phyloP scores from a whole-genome alignment of 768 basidiomycete genomes.

The Amanita molliuscula region DNA sequence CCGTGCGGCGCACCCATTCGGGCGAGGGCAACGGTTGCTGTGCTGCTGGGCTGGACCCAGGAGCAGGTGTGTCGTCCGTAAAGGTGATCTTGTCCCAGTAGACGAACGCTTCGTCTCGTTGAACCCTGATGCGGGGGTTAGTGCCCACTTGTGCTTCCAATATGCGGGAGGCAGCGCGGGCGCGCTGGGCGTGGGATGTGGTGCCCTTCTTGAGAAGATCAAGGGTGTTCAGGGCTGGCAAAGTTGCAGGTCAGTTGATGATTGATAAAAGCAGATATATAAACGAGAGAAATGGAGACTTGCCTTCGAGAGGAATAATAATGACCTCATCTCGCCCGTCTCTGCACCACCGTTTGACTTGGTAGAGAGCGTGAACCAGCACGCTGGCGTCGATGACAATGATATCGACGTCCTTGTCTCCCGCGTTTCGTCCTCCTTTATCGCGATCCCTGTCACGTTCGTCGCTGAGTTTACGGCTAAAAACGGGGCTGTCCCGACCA shows the following conservation, averaged over 20 bases:
- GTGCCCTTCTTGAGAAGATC: slow-evolving; percentile 91
- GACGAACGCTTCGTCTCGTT: slow-evolving; percentile 74
- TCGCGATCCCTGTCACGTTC: slow-evolving; percentile 13
- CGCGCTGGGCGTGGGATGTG: slow-evolving; percentile 65
- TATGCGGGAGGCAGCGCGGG: slow-evolving; percentile 80
- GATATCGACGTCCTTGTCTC: slow-evolving; percentile 56
- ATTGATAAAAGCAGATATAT: not conserved
- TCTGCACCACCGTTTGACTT: slow-evolving; percentile 76
- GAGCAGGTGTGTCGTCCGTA: slow-evolving; percentile 22
- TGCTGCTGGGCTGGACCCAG: not conserved
- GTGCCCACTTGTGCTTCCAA: slow-evolving; percentile 82
- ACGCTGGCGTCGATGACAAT: slow-evolving; percentile 78
- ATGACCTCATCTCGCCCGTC: slow-evolving; percentile 70
- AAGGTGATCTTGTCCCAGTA: slow-evolving; percentile 69
- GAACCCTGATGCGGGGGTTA: slow-evolving; percentile 73
- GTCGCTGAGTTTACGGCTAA: slow-evolving; percentile 20
- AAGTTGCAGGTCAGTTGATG: slow-evolving; percentile 1
- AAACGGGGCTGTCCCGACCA: slow-evolving; percentile 9
- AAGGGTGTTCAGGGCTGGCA: slow-evolving; percentile 88
- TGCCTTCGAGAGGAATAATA: slow-evolving; percentile 85
- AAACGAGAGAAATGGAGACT: slow-evolving; percentile 13
- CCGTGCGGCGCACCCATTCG: slow-evolving; percentile 78
- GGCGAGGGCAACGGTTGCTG: slow-evolving; percentile 32
- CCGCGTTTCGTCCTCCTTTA: slow-evolving; percentile 8
- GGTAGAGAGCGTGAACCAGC: slow-evolving; percentile 63